Conservation (phyloP, 805 yeast species). For the Nakazawaea ambrosiae region DNA sequence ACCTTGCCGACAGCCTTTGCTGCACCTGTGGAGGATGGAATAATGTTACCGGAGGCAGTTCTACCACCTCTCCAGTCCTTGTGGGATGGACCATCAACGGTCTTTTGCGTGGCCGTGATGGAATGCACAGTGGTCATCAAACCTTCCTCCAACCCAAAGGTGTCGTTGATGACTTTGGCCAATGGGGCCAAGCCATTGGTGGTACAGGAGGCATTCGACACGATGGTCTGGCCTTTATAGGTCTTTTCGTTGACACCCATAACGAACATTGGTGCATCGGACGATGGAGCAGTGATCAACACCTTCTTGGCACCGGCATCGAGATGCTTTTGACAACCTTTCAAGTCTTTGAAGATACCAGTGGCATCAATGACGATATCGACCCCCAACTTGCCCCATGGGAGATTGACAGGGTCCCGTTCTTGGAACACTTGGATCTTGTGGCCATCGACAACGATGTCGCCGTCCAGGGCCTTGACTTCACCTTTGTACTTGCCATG, state of each 20-base stretch:
- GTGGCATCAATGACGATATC: constrained; percentile 66
- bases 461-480: constrained; percentile 45
- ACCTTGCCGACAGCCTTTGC: constrained; percentile 75
- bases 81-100: constrained; percentile 73
- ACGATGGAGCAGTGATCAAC: constrained; percentile 65
- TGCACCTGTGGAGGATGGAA: constrained; percentile 73
- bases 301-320: constrained; percentile 73
- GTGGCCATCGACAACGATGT: constrained; percentile 47
- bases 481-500: constrained; percentile 60
- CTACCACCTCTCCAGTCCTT: constrained; percentile 81
- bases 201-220: constrained; percentile 70
- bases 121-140: constrained; percentile 72
- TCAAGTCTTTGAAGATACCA: constrained; percentile 62
- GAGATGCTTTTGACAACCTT: constrained; percentile 61
- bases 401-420: constrained; percentile 60
- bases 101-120: constrained; percentile 66
- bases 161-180: constrained; percentile 61
- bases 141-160: constrained; percentile 65
- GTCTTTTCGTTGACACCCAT: constrained; percentile 62
- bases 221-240: constrained; percentile 51
- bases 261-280: constrained; percentile 69
- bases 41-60: constrained; percentile 70
- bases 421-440: constrained; percentile 48
- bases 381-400: constrained; percentile 59
- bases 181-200: constrained; percentile 72